Evolutionary conservation across 1,284 basidiomycete genomes (phyloP).

Genomic region (Pseudozyma tsukubaensis): DNA sequence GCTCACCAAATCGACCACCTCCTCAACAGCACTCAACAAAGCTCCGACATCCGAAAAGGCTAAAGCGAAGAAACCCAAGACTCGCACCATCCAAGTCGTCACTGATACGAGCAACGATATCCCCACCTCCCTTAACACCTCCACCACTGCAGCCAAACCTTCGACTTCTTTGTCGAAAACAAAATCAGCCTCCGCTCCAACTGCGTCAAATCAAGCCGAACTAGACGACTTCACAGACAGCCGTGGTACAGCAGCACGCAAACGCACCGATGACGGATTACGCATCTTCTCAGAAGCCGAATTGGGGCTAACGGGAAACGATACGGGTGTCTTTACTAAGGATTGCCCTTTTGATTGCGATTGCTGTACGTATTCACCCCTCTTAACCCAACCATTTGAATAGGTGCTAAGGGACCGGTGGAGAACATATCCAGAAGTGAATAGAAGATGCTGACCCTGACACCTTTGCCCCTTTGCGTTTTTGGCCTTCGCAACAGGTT

Average conservation of each 20-base stretch:
- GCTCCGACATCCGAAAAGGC: not conserved
- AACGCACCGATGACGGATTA: slow-evolving; percentile 35
- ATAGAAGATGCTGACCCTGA: too few relatives aligned
- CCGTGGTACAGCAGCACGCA: slow-evolving; percentile 9
- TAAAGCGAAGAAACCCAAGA: slow-evolving; percentile 8
- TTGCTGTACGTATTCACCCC: slow-evolving; percentile 17
- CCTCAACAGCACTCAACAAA: not conserved
- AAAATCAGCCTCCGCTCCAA: not conserved
- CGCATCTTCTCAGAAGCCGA: slow-evolving; percentile 30
- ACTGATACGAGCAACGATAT: slow-evolving; percentile 17
- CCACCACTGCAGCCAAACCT: not conserved
- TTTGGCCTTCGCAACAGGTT: too few relatives aligned
- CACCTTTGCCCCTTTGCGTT: too few relatives aligned
- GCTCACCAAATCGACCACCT: not conserved
- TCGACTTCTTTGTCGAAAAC: not conserved
- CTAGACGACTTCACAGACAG: slow-evolving; percentile 28
- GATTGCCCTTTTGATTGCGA: slow-evolving; percentile 46
- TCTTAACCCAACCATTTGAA: too few relatives aligned
- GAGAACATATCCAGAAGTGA: too few relatives aligned
- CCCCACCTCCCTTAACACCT: not conserved
- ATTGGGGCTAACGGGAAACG: slow-evolving; percentile 3
- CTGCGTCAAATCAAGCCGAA: not conserved
- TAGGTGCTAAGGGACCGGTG: not conserved
- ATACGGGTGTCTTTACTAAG: slow-evolving; percentile 21
- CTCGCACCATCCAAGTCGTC: slow-evolving; percentile 11